Base-by-base conservation (phyloP, 768 basidiomycete genomes). In the Hericium rajendrae region DNA sequence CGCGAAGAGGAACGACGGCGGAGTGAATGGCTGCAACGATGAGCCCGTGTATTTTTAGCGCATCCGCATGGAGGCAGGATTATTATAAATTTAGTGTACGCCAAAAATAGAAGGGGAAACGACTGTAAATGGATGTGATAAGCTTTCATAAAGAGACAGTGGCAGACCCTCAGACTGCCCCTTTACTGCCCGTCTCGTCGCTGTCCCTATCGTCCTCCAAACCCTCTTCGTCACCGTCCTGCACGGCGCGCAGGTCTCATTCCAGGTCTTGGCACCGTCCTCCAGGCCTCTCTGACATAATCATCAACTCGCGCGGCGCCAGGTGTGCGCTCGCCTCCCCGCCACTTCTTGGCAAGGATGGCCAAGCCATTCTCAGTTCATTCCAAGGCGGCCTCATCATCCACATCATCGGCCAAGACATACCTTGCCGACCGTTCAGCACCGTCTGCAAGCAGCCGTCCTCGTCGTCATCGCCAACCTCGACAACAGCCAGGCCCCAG, bases 1-100 rank as follows among this genome's bases (percentile, higher is more conserved):
- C 76, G 81, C 48, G 74, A 80, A 60, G 83, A 85, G 65, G 84
- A 86, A 56, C 75, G 84, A 64, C 71, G 73, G 67, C 74, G 78
- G 53, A 51, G 62, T 55, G 57, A 57, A 59, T 41, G 65, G 62
- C 61, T 57, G 46, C 57, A 58, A 59, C 62, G 56, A 51, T 57
- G 38, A 5, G 32, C 32, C 32, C 32, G 12, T 51, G 50, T 62
- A 61, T 64, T 57, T 58, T 58, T 64, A 65, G 65, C 18, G 18
- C 20, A 38, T 16, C 43, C 43, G n/a, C 16, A 46, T 46, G 43
- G 41, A 12, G 41, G 18, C 32, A 2, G n/a, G 50, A 52, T 57
- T 55, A 59, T 59, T 59, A 60, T 60, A 48, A 58, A 51, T 43
- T 43, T 11, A 54, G 53, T 24, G 6, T 39, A 38, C 15, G 24